A percentile compares a stretch with the other conserved stretches of the same genome.
phyloP scores from a whole-genome alignment of 2,329 filamentous ascomycete species.

The Xylariales sp. region DNA sequence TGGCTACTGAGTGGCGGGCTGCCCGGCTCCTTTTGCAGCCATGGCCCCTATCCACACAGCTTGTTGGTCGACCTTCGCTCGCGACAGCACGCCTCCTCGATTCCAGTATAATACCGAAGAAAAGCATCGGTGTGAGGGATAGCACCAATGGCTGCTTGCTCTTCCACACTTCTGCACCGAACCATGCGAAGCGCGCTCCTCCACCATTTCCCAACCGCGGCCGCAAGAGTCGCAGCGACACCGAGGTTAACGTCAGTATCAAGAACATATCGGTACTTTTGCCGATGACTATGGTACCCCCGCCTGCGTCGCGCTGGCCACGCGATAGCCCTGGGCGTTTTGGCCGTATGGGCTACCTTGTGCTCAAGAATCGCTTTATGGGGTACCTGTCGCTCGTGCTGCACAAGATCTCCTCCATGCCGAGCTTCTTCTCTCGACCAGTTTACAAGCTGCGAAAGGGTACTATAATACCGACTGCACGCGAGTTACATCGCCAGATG shows the following conservation, averaged over 20 bases:
- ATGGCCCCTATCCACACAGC: constrained; percentile 3
- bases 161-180: no score
- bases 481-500: constrained; percentile 57
- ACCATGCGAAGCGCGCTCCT: no score
- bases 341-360: constrained; percentile 16
- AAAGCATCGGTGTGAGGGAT: no score
- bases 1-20: constrained; percentile 1
- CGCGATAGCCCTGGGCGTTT: constrained; percentile 15
- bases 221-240: background rate
- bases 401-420: constrained; percentile 42
- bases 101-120: no score
- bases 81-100: no score
- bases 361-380: constrained; percentile 27
- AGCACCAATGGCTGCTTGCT: no score
- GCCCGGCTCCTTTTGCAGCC: constrained; percentile 8
- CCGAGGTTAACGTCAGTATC: constrained; percentile 1
- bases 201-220: background rate
- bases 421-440: constrained; percentile 33
- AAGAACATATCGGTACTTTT: constrained; percentile 6
- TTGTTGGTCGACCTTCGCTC: no score
- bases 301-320: constrained; percentile 22
- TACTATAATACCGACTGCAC: constrained; percentile 46
- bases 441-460: constrained; percentile 37
- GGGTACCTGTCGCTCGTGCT: constrained; percentile 30
- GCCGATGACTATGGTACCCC: constrained; percentile 19